These are phyloP conservation scores for Sporisorium iseilematis-ciliati DNA, from an alignment of 1,284 basidiomycete genomes.

Conservation along the genomic window DNA sequence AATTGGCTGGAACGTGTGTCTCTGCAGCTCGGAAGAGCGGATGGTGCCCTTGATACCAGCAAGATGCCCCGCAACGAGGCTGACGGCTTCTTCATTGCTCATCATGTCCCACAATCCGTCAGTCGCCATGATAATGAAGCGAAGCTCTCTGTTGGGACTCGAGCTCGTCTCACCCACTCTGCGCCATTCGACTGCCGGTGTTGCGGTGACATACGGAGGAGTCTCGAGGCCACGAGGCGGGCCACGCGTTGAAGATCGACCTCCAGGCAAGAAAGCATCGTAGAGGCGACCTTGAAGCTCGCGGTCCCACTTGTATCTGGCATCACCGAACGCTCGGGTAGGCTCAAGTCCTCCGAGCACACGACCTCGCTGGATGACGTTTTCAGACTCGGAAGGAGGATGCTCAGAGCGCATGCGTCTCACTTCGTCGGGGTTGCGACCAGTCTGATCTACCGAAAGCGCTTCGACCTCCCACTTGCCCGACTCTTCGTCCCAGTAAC, in stretches of 20 bases:
- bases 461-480: slow-evolving; percentile 87
- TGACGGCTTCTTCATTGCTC: slow-evolving; percentile 92
- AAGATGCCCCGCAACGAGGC: slow-evolving; percentile 74
- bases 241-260: slow-evolving; percentile 43
- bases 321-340: slow-evolving; percentile 92
- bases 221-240: slow-evolving; percentile 64
- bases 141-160: slow-evolving; percentile 54
- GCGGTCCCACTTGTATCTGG: slow-evolving; percentile 84
- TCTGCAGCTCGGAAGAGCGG: slow-evolving; percentile 56
- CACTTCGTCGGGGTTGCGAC: slow-evolving; percentile 86
- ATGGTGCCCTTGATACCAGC: slow-evolving; percentile 63
- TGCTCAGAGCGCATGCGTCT: slow-evolving; percentile 86
- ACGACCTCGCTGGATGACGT: slow-evolving; percentile 81
- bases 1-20: slow-evolving; percentile 57
- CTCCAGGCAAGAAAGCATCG: slow-evolving; percentile 69
- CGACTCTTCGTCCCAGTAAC: slow-evolving; percentile 77
- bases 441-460: slow-evolving; percentile 94
- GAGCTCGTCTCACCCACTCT: slow-evolving; percentile 55
- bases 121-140: slow-evolving; percentile 82
- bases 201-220: slow-evolving; percentile 92
- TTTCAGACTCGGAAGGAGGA: slow-evolving; percentile 78
- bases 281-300: slow-evolving; percentile 70
- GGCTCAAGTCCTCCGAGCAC: slow-evolving; percentile 90
- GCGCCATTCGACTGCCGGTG: slow-evolving; percentile 74
- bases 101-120: slow-evolving; percentile 96